These are phyloP conservation scores for Suillus subluteus DNA, from an alignment of 768 basidiomycete species.

Conservation along the genomic window DNA sequence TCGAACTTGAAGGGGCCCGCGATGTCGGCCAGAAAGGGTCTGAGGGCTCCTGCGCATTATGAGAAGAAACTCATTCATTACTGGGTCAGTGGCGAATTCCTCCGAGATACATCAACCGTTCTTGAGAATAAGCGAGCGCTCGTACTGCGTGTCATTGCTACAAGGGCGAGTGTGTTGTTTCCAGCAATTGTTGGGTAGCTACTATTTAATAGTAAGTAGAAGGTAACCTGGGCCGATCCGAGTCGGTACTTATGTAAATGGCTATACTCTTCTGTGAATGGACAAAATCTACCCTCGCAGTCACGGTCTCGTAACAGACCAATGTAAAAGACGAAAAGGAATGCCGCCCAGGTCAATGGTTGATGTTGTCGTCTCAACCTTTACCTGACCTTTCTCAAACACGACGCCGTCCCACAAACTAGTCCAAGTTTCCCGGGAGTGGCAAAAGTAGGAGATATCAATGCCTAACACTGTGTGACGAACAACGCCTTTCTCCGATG, in stretches of 20 bases:
- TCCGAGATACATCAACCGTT: not conserved
- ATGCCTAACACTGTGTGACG: slow-evolving; percentile 11
- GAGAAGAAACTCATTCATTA: not conserved
- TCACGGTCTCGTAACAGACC: not conserved
- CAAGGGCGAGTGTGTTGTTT: not conserved
- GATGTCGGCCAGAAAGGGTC: slow-evolving; percentile 1
- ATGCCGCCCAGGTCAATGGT: not conserved
- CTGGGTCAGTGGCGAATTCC: not conserved
- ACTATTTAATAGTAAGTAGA: not conserved
- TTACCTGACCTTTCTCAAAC: slow-evolving; percentile 11
- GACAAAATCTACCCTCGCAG: not conserved
- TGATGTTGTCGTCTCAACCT: slow-evolving; percentile 1
- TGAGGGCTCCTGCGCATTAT: not conserved
- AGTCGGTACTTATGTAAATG: not conserved
- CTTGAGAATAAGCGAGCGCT: not conserved
- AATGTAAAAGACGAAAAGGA: not conserved
- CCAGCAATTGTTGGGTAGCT: not conserved
- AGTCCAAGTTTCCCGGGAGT: slow-evolving; percentile 20
- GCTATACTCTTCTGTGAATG: not conserved
- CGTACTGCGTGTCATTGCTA: not conserved
- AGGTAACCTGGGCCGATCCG: not conserved
- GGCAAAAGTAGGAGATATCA: slow-evolving; percentile 19
- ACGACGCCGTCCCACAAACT: slow-evolving; percentile 16
- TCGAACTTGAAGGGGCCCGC: not conserved
- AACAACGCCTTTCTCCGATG: slow-evolving; percentile 12